Evolutionary conservation across 2,329 filamentous ascomycete species (phyloP).

Genomic region (Cytospora chrysosperma): DNA sequence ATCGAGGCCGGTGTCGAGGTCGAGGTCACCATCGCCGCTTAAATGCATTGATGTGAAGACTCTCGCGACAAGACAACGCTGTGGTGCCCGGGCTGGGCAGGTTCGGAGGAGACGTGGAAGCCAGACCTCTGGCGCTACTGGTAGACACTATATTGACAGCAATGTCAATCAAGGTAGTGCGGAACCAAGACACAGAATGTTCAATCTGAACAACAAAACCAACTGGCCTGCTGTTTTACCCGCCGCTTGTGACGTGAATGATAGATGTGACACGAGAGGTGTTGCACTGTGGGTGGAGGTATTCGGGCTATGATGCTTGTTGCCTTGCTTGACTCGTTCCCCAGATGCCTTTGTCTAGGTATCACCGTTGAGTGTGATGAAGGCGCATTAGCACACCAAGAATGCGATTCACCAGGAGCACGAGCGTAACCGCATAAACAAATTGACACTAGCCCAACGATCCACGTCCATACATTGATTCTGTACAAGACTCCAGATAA

Average conservation of each 20-base stretch:
- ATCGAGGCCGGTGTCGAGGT: conserved; percentile 93
- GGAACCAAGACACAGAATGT: neutral
- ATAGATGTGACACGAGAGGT: neutral
- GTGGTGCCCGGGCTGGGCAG: neutral
- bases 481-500: neutral
- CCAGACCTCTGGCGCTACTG: conserved; percentile 4
- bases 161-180: conserved; percentile 21
- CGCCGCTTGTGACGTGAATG: neutral
- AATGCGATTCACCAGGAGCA: neutral
- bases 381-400: too few relatives aligned
- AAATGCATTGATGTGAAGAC: conserved; percentile 35
- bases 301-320: neutral
- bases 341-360: too few relatives aligned
- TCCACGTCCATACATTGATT: too few relatives aligned
- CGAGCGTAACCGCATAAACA: neutral
- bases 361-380: neutral
- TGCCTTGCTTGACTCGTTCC: neutral
- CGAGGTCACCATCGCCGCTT: conserved; percentile 88
- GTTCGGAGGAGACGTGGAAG: neutral
- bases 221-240: neutral
- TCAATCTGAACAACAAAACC: neutral
- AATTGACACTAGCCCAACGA: too few relatives aligned
- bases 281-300: neutral
- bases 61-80: neutral
- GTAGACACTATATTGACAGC: neutral